These are phyloP conservation scores for Annulohypoxylon bovei DNA, from an alignment of 495 filamentous ascomycete species.

Conservation along the genomic window DNA sequence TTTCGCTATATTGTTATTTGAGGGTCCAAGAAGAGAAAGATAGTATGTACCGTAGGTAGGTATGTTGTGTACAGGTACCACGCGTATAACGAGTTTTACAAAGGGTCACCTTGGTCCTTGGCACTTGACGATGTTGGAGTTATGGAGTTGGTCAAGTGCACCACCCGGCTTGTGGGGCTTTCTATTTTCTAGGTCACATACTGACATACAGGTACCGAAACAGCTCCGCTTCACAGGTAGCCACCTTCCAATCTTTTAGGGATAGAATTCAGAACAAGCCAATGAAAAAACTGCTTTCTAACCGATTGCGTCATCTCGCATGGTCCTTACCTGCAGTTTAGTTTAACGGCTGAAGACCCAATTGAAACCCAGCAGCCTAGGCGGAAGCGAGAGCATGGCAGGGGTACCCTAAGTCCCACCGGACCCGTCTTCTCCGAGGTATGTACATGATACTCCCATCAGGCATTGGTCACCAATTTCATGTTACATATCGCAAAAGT, in stretches of 20 bases:
- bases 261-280: not conserved
- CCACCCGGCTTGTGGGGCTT: not conserved
- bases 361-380: conserved; percentile 5
- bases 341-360: not conserved
- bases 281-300: conserved; percentile 11
- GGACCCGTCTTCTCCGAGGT: conserved; percentile 15
- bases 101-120: not conserved
- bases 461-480: not conserved
- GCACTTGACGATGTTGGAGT: conserved; percentile 14
- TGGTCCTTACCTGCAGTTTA: conserved; percentile 2
- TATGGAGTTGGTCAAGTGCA: conserved; percentile 10
- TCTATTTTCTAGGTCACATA: not conserved
- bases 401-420: conserved; percentile 7
- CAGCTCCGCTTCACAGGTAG: not conserved
- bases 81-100: conserved; percentile 10
- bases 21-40: conserved; percentile 9
- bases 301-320: conserved; percentile 31
- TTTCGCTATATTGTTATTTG: not conserved
- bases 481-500: conserved; percentile 5
- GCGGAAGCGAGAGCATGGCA: not conserved
- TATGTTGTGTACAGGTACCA: too few species aligned
- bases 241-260: not conserved
- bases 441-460: not conserved
- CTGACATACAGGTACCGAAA: not conserved
- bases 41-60: not conserved